These are phyloP conservation scores for Euptelea pleiosperma DNA, from an alignment of 164 flowering plant genomes.

Conservation along the genomic window DNA sequence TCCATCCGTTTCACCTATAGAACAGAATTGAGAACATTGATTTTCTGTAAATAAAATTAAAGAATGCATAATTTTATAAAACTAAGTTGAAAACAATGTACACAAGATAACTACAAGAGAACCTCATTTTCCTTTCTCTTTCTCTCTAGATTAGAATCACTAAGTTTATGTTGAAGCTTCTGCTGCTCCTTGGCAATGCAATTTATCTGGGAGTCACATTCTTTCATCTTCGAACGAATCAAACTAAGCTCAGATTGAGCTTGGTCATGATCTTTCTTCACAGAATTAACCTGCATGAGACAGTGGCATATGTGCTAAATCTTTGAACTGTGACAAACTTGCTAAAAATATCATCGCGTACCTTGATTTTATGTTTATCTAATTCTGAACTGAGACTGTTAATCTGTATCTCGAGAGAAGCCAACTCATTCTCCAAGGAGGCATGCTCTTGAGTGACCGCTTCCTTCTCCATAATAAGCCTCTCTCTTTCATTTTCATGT, in stretches of 20 bases:
- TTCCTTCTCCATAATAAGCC: conserved; percentile 88
- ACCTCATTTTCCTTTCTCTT: conserved; percentile 97
- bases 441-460: conserved; percentile 62
- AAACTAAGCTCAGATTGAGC: conserved; percentile 56
- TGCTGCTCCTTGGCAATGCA: conserved; percentile 74
- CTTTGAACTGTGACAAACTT: background rate
- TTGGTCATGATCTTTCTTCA: conserved; percentile 51
- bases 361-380: conserved; percentile 56
- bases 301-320: background rate
- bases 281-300: conserved; percentile 67
- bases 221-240: conserved; percentile 72
- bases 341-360: conserved; percentile 15
- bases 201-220: conserved; percentile 81
- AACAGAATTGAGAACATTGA: background rate
- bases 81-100: background rate
- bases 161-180: conserved; percentile 58
- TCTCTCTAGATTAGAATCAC: conserved; percentile 72
- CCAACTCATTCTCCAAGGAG: conserved; percentile 66
- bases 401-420: conserved; percentile 47
- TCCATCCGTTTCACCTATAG: conserved; percentile 87
- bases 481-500: conserved; percentile 82
- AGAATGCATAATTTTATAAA: background rate
- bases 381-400: conserved; percentile 51
- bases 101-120: too few relatives aligned
- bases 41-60: background rate